A percentile compares a stretch with the other conserved stretches of the same genome.
These are phyloP conservation scores for Lithospermum erythrorhizon DNA, from an alignment of 257 asterid genomes.

Conservation along the genomic window DNA sequence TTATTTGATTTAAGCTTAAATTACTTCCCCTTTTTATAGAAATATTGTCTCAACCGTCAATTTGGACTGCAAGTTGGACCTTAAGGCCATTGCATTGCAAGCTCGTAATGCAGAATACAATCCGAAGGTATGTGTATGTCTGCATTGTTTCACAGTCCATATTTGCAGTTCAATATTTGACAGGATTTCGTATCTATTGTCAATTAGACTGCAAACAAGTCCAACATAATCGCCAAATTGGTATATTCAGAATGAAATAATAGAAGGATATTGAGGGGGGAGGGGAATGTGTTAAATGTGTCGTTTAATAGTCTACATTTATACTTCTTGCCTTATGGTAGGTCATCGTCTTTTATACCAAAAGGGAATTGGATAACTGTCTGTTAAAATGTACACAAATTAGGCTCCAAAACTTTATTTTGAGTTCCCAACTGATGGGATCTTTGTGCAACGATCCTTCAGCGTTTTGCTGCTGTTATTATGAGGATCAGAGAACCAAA, in stretches of 20 bases:
- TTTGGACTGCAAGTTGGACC: conserved; percentile 18
- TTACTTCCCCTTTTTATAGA: conserved; percentile 1
- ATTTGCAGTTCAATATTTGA: too few species aligned
- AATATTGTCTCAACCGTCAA: conserved; percentile 19
- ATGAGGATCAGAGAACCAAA: conserved; percentile 43
- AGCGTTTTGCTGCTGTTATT: conserved; percentile 42
- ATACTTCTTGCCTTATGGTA: neutral
- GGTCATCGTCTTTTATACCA: neutral
- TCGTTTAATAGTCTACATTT: too few species aligned
- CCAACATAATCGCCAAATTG: too few species aligned
- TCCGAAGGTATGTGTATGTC: conserved; percentile 8
- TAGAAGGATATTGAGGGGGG: too few species aligned
- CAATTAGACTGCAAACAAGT: too few species aligned
- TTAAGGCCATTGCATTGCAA: conserved; percentile 18
- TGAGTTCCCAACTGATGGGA: neutral
- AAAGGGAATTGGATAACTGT: neutral
- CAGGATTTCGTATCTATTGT: too few species aligned
- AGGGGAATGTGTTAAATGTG: neutral
- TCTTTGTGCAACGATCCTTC: conserved; percentile 4
- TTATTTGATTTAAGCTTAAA: too few species aligned
- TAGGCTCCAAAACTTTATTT: neutral
- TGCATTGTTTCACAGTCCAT: too few species aligned
- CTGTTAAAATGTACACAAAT: neutral
- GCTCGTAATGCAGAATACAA: conserved; percentile 19
- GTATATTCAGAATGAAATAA: too few species aligned